phyloP scores from a whole-genome alignment of 352 stramenopile species.

The Phytophthora fragariae region DNA sequence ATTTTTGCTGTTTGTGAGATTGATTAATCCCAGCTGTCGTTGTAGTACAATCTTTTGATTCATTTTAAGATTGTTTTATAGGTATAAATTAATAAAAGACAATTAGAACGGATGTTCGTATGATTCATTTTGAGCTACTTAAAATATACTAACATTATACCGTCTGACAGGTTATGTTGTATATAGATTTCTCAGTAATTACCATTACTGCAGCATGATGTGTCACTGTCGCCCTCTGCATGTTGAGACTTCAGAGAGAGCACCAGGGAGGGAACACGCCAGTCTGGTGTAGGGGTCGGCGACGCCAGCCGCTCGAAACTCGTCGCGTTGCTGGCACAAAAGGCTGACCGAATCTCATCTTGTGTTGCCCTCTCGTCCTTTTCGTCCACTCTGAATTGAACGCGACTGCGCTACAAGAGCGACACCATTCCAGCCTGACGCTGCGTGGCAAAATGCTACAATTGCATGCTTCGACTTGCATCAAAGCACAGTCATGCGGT shows the following conservation, averaged over 20 bases:
- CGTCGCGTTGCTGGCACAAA: slow-evolving; percentile 18
- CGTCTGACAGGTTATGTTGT: too few relatives aligned
- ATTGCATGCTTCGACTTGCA: neutral
- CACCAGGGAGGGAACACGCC: slow-evolving; percentile 2
- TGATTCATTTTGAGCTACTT: too few relatives aligned
- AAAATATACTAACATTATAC: too few relatives aligned
- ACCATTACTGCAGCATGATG: neutral
- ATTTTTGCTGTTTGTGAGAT: slow-evolving; percentile 35
- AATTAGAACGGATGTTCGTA: too few relatives aligned
- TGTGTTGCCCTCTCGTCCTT: slow-evolving; percentile 21
- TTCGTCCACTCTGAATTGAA: neutral
- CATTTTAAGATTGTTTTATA: too few relatives aligned
- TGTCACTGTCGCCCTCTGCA: slow-evolving; percentile 11
- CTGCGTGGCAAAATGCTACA: neutral
- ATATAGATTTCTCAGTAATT: too few relatives aligned
- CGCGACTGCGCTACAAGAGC: neutral
- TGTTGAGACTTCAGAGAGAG: slow-evolving; percentile 22
- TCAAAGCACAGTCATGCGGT: neutral
- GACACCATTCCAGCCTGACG: neutral
- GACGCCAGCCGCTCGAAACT: slow-evolving; percentile 11
- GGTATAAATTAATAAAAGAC: too few relatives aligned
- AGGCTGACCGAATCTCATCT: neutral
- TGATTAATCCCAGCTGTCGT: slow-evolving; percentile 29
- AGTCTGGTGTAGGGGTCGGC: slow-evolving; percentile 6
- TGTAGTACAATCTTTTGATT: neutral